These are phyloP conservation scores for Toxoplasma gondii DNA, from an alignment of 169 alveolate species.

Conservation along the genomic window DNA sequence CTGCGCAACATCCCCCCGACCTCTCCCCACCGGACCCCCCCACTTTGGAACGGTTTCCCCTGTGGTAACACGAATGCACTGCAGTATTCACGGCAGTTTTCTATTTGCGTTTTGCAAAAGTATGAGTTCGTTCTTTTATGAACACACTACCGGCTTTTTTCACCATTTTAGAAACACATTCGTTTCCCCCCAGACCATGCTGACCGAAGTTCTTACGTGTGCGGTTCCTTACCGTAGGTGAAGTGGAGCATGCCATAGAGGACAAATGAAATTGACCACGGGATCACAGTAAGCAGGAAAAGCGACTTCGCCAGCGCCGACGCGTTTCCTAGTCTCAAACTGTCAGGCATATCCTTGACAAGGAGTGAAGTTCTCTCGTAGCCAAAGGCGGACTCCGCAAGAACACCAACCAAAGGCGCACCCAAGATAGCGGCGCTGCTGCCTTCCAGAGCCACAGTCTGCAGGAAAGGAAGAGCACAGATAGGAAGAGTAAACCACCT, in stretches of 20 bases:
- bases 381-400: slow-evolving; percentile 88
- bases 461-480: not conserved
- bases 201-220: no score
- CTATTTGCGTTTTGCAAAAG: no score
- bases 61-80: no score
- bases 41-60: no score
- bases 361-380: slow-evolving; percentile 79
- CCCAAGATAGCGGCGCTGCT: slow-evolving; percentile 87
- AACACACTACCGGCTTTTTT: no score
- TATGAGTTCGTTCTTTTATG: no score
- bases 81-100: no score
- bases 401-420: slow-evolving; percentile 87
- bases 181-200: no score
- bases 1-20: no score
- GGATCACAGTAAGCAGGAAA: slow-evolving; percentile 80
- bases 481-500: not conserved
- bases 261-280: slow-evolving; percentile 84
- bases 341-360: slow-evolving; percentile 82
- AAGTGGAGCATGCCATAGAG: slow-evolving; percentile 83
- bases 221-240: slow-evolving; percentile 72
- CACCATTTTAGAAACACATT: no score
- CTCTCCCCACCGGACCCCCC: no score
- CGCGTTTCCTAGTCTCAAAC: slow-evolving; percentile 81
- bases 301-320: slow-evolving; percentile 85
- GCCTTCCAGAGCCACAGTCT: slow-evolving; percentile 88